Base-by-base conservation (phyloP, 2,329 filamentous ascomycete species). In the Colletotrichum liaoningense region DNA sequence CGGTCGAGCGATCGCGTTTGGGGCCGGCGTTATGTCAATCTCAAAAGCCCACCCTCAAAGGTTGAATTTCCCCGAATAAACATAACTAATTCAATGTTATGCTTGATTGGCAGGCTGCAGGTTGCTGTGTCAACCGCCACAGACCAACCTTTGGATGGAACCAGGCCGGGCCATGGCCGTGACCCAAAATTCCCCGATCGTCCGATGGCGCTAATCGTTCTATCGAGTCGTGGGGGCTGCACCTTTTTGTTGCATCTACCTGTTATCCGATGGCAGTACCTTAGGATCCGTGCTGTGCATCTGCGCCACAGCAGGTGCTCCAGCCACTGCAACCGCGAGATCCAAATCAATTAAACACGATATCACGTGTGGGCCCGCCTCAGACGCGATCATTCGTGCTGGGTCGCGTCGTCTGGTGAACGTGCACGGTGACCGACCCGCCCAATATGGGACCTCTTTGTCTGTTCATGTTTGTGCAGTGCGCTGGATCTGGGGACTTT, bases 341-440 rank as follows among this genome's bases (percentile, higher is more conserved):
- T 22, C 0, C 33, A 64, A 22, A 38, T 38, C 60, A 75, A 62
- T 76, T 73, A 58, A 67, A 75, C 74, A 56, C 74, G 72, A 26
- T 16, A n/a, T 63, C 74, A 67, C 69, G 73, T 75, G 66, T 8
- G 4, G 11, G 16, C 7, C 14, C 22, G 14, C 16, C 11, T 1
- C 8, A 64, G n/a, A 28, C 59, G 73, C 74, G 42, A 11, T 11
- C 9, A 14, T 22, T n/a, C 4, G 42, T 49, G 73, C 62, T 16
- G n/a, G 14, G 11, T 49, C 74, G 74, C 73, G 74, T 76, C 74
- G 62, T 59, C 69, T 19, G 46, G 74, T 67, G 74, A 75, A 75
- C 74, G 69, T 72, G 68, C 49, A 66, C 63, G 68, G 46, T 42
- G 35, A 12, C 16, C 33, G 63, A 22, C 63, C 72, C 63, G 42